phyloP scores from a whole-genome alignment of 257 asterid genomes.

The Solanum tacnaense region DNA sequence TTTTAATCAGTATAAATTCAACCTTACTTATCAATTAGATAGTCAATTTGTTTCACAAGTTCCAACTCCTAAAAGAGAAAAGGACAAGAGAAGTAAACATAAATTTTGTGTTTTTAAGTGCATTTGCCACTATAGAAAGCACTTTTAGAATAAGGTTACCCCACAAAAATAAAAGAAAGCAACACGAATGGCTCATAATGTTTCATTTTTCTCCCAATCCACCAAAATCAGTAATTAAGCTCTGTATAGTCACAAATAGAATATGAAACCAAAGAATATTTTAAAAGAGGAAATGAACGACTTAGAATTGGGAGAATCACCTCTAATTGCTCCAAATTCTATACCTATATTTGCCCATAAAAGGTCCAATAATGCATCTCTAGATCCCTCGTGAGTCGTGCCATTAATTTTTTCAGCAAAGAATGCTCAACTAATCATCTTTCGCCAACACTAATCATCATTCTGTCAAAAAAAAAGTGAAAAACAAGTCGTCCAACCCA shows the following conservation, averaged over 20 bases:
- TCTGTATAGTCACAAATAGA: neutral
- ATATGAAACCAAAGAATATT: neutral
- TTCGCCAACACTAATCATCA: neutral
- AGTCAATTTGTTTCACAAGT: neutral
- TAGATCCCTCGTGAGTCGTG: neutral
- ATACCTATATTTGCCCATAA: neutral
- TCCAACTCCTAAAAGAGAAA: neutral
- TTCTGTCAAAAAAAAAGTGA: accelerated
- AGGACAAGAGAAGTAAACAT: neutral
- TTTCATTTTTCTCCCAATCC: neutral
- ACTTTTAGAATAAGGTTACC: neutral
- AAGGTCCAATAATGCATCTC: neutral
- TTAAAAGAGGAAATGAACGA: neutral
- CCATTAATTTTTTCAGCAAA: accelerated
- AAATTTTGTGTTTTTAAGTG: neutral
- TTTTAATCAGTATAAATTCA: neutral
- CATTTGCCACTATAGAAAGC: neutral
- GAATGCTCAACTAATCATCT: neutral
- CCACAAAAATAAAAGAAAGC: neutral
- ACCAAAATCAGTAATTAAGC: neutral
- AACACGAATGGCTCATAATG: neutral
- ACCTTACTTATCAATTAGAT: neutral
- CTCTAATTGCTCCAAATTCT: neutral
- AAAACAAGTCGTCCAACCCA: too few relatives aligned
- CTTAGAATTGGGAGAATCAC: neutral